phyloP scores from a whole-genome alignment of 2,329 filamentous ascomycete species.

The Diaporthe nobilis region DNA sequence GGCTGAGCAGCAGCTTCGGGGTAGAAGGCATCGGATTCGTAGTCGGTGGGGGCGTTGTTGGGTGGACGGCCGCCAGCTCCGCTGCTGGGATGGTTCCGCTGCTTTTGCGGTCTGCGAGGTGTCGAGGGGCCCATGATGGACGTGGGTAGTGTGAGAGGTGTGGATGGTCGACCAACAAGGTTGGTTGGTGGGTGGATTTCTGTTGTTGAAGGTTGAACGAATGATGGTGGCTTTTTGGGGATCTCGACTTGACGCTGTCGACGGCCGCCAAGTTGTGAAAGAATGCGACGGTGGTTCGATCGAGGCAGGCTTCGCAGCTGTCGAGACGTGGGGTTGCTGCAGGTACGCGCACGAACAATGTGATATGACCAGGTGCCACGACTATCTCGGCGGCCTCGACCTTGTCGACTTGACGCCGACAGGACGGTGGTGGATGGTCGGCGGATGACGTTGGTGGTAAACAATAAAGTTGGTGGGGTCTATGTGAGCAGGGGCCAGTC shows the following conservation, averaged over 20 bases:
- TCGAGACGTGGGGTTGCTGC: background rate
- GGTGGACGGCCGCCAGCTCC: background rate
- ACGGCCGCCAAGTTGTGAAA: background rate
- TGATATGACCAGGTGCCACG: background rate
- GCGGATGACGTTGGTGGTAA: background rate
- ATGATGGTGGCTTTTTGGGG: background rate
- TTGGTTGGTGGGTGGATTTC: background rate
- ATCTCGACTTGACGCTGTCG: background rate
- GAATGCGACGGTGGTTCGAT: background rate
- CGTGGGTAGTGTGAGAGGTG: background rate
- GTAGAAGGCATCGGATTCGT: slow-evolving; percentile 75
- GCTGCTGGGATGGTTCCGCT: slow-evolving; percentile 48
- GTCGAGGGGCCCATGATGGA: slow-evolving; percentile 13
- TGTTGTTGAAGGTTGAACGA: background rate
- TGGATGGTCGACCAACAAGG: background rate
- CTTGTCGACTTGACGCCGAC: slow-evolving; percentile 20
- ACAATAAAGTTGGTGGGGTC: slow-evolving; percentile 19
- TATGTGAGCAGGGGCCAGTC: background rate
- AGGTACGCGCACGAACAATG: background rate
- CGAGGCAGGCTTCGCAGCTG: background rate
- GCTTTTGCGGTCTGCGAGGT: slow-evolving; percentile 33
- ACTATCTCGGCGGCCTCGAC: background rate
- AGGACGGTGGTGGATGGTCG: background rate
- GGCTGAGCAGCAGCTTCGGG: slow-evolving; percentile 48
- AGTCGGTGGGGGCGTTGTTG: slow-evolving; percentile 62